Percentiles rank a stretch among this genome's conserved stretches.
Conservation (phyloP, 208 protist genomes). For the Spironucleus salmonicida region DNA sequence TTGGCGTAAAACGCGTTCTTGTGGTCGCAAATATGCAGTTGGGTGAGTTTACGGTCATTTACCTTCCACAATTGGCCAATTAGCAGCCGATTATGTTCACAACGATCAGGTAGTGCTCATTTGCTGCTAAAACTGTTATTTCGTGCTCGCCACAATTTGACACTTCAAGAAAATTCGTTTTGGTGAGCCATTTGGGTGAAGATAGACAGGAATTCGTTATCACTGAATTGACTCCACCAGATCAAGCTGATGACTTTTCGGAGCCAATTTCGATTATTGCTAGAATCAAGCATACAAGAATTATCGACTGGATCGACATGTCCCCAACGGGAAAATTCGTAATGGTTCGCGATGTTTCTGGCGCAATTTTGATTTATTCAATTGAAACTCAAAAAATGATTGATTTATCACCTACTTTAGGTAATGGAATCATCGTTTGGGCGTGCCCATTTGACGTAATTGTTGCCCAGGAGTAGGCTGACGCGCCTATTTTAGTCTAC, state of each 20-base stretch:
- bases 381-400: background rate
- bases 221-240: conserved; percentile 7
- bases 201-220: conserved; percentile 14
- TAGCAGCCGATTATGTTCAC: background rate
- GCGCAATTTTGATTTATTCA: background rate
- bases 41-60: conserved; percentile 24
- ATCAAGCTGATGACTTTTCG: conserved; percentile 8
- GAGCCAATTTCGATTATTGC: conserved; percentile 8
- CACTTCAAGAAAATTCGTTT: background rate
- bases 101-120: background rate
- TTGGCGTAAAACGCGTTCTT: background rate
- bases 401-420: background rate
- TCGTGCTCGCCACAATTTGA: background rate
- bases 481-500: conserved; percentile 6
- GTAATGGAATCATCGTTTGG: conserved; percentile 18
- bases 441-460: conserved; percentile 24
- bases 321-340: conserved; percentile 2
- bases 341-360: conserved; percentile 1
- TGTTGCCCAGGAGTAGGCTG: conserved; percentile 11
- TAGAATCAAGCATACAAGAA: background rate
- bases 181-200: background rate
- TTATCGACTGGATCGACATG: conserved; percentile 9
- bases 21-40: background rate
- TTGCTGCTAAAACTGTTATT: background rate
- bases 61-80: background rate